These are phyloP conservation scores for Artemisia argyi DNA, from an alignment of 129 eudicot genomes.

Conservation along the genomic window DNA sequence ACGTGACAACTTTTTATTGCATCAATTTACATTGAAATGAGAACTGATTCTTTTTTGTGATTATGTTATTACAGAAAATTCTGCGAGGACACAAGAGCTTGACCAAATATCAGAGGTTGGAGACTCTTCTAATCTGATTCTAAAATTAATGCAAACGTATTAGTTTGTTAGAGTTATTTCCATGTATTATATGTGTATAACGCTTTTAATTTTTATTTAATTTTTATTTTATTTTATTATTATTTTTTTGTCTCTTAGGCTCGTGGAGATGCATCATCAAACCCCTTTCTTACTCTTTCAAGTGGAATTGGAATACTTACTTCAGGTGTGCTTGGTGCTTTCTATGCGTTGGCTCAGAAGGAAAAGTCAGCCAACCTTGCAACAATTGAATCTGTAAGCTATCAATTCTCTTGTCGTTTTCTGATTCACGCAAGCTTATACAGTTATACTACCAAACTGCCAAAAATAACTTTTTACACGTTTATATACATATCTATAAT, in stretches of 20 bases:
- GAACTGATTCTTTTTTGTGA: slow-evolving; percentile 14
- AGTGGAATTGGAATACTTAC: slow-evolving; percentile 73
- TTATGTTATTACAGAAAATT: slow-evolving; percentile 51
- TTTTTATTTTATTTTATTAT: too few species aligned
- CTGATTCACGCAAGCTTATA: background rate
- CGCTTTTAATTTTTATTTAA: too few species aligned
- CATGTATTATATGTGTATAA: background rate
- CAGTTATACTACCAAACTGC: slow-evolving; percentile 2
- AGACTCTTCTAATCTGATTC: slow-evolving; percentile 20
- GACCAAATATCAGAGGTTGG: slow-evolving; percentile 57
- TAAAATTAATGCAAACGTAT: slow-evolving; percentile 4
- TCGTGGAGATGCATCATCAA: slow-evolving; percentile 54
- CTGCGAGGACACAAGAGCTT: slow-evolving; percentile 40
- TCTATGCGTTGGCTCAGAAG: slow-evolving; percentile 72
- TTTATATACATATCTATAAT: background rate
- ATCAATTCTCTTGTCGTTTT: background rate
- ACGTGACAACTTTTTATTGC: background rate
- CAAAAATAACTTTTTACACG: background rate
- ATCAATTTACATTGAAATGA: background rate
- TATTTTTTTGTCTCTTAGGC: slow-evolving; percentile 43
- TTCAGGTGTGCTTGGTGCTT: slow-evolving; percentile 79
- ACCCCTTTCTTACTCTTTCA: slow-evolving; percentile 60
- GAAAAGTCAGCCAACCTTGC: slow-evolving; percentile 58
- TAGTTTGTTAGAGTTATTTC: background rate
- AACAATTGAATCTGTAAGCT: slow-evolving; percentile 77